Evolutionary conservation across 2,329 filamentous ascomycete genomes (phyloP), one percentile per base, ranked within the genome.

Genomic region (Aspergillus oerlinghausenensis): DNA sequence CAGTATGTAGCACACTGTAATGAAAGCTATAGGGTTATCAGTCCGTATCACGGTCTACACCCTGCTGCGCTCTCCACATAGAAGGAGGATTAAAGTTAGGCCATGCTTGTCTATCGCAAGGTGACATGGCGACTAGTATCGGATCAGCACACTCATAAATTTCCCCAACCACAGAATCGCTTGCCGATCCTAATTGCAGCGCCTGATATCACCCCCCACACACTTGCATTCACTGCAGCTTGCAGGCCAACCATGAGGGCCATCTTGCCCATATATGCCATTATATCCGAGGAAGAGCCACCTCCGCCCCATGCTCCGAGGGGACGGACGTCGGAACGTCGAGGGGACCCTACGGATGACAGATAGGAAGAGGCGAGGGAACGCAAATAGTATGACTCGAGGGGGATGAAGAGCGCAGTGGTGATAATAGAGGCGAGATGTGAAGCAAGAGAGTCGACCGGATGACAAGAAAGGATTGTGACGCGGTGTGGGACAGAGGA

Each of bases 391-490:
- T 76, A 61, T 6, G 72, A 71, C 60, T 77, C 75, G 25, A 77
- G 62, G 0, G 75, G 75, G 7, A 74, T 68, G 48, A 77, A 72
- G 8, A 77, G 59, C n/a, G 72, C 62, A 11, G 63, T 69, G 8
- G 71, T 74, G 40, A 75, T 61, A 38, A 76, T 59, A 5, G 70
- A 67, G 7, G 75, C 70, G 25, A 77, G 63, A 50, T 77, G 74
- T 4, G 73, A 76, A 21, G 75, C 70, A 26, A 78, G 67, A 7
- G 74, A 73, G 60, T 77, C 75, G 10, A 73, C 71, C 4, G 75
- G 73, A 35, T 75, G 71, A 8, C 71, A 71, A 3, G 75, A 77
- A 26, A 78, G 72, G 17, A 77, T 71, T 3, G 75, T 78, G 17
- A 78, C 70, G 49, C 74, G 69, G 60, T 76, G 74, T 23, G 70